Percentiles rank a stretch among this genome's conserved stretches.
Evolutionary conservation across 805 yeast species (phyloP).

Genomic region (Wickerhamomyces queroliae): DNA sequence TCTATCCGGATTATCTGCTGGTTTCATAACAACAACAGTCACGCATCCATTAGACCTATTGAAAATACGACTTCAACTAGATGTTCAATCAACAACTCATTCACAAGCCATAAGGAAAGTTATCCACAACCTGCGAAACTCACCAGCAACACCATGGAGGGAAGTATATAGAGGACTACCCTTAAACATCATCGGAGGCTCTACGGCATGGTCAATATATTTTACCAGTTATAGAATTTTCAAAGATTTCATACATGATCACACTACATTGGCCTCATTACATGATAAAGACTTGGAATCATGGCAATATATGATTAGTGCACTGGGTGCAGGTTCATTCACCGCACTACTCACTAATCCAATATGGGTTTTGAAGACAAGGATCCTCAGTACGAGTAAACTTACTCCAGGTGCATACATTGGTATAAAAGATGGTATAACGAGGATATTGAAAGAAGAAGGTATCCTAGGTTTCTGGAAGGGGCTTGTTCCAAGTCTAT

Average conservation of each 20-base stretch:
- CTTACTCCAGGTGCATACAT: conserved; percentile 45
- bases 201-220: conserved; percentile 85
- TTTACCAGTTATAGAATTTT: conserved; percentile 69
- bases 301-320: conserved; percentile 44
- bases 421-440: conserved; percentile 51
- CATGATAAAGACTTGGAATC: conserved; percentile 33
- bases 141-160: background rate
- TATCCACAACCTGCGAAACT: conserved; percentile 8
- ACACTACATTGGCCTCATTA: conserved; percentile 6
- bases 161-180: conserved; percentile 18
- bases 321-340: conserved; percentile 65
- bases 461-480: conserved; percentile 63
- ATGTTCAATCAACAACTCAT: conserved; percentile 27
- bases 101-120: conserved; percentile 22
- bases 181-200: conserved; percentile 75
- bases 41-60: conserved; percentile 89
- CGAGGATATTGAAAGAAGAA: conserved; percentile 41
- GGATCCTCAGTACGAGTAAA: conserved; percentile 43
- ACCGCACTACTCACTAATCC: conserved; percentile 86
- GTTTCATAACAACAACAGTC: conserved; percentile 68
- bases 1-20: conserved; percentile 74
- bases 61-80: conserved; percentile 77
- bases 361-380: conserved; percentile 90
- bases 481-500: conserved; percentile 67
- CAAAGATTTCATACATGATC: conserved; percentile 32